These are phyloP conservation scores for Berkeleyomyces basicola DNA, from an alignment of 2,329 filamentous ascomycete genomes.

Conservation along the genomic window DNA sequence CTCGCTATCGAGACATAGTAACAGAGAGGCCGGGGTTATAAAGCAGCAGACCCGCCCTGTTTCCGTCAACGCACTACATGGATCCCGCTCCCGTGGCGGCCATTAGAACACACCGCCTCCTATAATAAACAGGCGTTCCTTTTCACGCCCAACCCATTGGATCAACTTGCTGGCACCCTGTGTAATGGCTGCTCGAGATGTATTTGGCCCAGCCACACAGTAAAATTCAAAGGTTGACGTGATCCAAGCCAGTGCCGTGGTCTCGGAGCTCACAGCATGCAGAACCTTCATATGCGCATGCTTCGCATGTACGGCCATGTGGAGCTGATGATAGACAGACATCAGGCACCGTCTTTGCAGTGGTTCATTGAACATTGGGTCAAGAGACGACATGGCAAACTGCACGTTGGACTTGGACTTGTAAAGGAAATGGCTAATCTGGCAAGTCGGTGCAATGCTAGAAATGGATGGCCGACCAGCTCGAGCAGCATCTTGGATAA, in stretches of 20 bases:
- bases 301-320: constrained; percentile 70
- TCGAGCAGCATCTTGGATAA: constrained; percentile 55
- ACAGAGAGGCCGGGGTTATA: neutral
- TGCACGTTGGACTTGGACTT: constrained; percentile 91
- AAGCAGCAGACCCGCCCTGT: neutral
- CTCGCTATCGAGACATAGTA: neutral
- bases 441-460: constrained; percentile 64
- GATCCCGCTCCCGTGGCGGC: neutral
- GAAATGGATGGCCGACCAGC: constrained; percentile 54
- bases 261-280: constrained; percentile 58
- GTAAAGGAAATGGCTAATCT: constrained; percentile 83
- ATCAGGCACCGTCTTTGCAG: constrained; percentile 56
- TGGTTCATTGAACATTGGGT: constrained; percentile 44
- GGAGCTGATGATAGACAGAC: constrained; percentile 70
- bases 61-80: neutral
- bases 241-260: constrained; percentile 73
- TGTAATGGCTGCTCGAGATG: constrained; percentile 48
- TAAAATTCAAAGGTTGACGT: constrained; percentile 89
- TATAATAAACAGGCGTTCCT: constrained; percentile 90
- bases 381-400: constrained; percentile 76
- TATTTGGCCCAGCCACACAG: constrained; percentile 69
- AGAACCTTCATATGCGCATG: constrained; percentile 75
- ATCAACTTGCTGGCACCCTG: constrained; percentile 79
- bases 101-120: constrained; percentile 70
- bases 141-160: constrained; percentile 81